Evolutionary conservation across 345 rosid species (phyloP), one percentile per base, ranked within the genome.

Genomic region (Sisymbrium irio): DNA sequence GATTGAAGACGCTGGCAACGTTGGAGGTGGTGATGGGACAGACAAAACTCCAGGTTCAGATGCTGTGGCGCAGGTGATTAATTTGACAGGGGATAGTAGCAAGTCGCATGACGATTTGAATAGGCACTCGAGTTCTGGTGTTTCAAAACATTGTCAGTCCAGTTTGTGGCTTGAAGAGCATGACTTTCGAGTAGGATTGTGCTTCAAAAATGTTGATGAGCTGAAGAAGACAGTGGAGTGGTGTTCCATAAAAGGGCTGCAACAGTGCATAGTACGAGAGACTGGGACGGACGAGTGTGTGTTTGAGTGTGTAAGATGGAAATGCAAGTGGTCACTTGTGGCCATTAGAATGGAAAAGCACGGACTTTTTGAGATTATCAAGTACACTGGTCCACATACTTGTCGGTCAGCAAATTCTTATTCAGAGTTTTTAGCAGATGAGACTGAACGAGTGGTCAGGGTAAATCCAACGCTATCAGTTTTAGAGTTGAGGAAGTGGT

Each of bases 291-390:
- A 18, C 1, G 1, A 0, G 12, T 71, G 0, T 27, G 5, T 0
- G 3, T 49, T 27, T 62, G 42, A 71, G 41, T 71, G 62, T 13
- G 0, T 71, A 4, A 61, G 41, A 27, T 49, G 75, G 75, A 71
- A 25, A 71, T 71, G 75, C 75, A 71, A 71, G 0, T 71, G 75
- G 68, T 71, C 60, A 4, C 60, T 70, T 71, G 1, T 0, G 4
- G 62, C 62, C 0, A 53, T 11, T 62, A 50, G 20, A 71, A 62
- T 17, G 8, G 68, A 71, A 71, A 9, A 61, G 1, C 42, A 71
- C 0, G 53, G 75, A 18, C 62, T 39, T 62, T 8, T 71, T 5
- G 53, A 28, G 35, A 50, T 71, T 37, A 15, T 3, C 35, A 62
- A 28, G 17, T 71, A 5, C 3, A 62, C 0, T 6, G 53, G 69